A percentile compares a stretch with the other conserved stretches of the same genome.
Evolutionary conservation across 352 stramenopile genomes (phyloP).

Genomic region (Phytopythium mirpurense): DNA sequence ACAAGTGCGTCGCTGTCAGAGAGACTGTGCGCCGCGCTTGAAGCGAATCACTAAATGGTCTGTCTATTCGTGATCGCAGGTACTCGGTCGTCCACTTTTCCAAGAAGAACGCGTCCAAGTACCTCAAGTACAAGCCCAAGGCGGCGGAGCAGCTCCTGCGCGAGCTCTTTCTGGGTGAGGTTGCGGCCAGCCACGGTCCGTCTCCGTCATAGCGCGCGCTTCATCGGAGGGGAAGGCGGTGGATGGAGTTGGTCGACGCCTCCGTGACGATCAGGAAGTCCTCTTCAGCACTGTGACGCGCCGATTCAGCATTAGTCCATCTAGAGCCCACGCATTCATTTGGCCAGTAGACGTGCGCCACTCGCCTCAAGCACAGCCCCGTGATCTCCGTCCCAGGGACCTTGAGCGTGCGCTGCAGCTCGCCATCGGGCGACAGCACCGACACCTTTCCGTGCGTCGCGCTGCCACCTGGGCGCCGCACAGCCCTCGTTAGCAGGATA

Average conservation of each 20-base stretch:
- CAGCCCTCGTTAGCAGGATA: too few relatives aligned
- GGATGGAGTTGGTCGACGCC: slow-evolving; percentile 65
- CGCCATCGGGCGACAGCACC: slow-evolving; percentile 45
- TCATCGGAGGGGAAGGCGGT: slow-evolving; percentile 37
- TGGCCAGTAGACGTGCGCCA: neutral
- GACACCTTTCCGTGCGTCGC: slow-evolving; percentile 54
- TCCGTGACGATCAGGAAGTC: slow-evolving; percentile 67
- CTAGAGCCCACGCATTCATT: neutral
- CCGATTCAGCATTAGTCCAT: neutral
- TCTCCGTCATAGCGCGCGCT: slow-evolving; percentile 4
- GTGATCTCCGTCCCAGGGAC: slow-evolving; percentile 71
- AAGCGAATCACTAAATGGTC: neutral
- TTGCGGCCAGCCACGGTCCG: neutral
- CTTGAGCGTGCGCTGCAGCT: slow-evolving; percentile 38
- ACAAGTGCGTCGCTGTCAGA: slow-evolving; percentile 56
- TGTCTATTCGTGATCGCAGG: slow-evolving; percentile 18
- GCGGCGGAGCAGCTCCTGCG: slow-evolving; percentile 77
- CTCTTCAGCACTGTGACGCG: slow-evolving; percentile 37
- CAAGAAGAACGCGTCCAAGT: slow-evolving; percentile 88
- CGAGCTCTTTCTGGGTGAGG: slow-evolving; percentile 73
- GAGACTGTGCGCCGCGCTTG: too few relatives aligned
- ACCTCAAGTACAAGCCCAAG: slow-evolving; percentile 86
- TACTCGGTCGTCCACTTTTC: slow-evolving; percentile 90
- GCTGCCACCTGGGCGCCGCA: slow-evolving; percentile 16
- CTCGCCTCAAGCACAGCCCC: slow-evolving; percentile 65